These are phyloP conservation scores for Irpex rosettiformis DNA, from an alignment of 1,284 basidiomycete genomes.

Conservation along the genomic window DNA sequence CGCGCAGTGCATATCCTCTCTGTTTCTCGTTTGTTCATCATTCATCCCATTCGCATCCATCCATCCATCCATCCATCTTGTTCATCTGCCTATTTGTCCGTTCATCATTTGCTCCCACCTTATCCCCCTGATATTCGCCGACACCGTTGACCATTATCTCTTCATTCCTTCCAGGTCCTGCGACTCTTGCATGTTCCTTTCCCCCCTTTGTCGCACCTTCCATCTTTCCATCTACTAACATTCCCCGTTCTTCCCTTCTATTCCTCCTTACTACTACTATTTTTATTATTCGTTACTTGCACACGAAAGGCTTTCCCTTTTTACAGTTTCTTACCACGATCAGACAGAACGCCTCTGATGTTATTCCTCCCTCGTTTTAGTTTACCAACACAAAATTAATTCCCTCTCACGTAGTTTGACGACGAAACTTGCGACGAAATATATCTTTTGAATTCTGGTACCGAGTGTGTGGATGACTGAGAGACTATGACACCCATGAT, in stretches of 20 bases:
- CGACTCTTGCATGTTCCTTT: no score
- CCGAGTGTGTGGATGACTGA: no score
- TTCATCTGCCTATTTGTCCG: background rate
- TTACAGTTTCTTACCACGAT: background rate
- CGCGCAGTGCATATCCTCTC: background rate
- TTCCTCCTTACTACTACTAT: no score
- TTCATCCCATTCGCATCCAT: background rate
- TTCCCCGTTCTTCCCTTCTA: no score
- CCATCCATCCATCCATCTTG: background rate
- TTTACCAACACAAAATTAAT: constrained; percentile 2
- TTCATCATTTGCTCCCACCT: background rate
- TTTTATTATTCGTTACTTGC: background rate
- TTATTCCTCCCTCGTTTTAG: background rate
- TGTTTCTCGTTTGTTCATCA: background rate
- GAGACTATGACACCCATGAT: no score
- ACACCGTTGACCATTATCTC: background rate
- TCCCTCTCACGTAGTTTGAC: no score
- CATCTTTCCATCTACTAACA: no score
- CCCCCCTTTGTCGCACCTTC: no score
- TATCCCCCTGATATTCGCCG: background rate
- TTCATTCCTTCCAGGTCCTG: no score
- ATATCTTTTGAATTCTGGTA: no score
- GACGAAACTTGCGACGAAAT: no score
- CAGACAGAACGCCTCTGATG: background rate
- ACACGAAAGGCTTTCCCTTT: background rate